A percentile compares a stretch with the other conserved stretches of the same genome.
Evolutionary conservation across 192 early-diverging fungal genomes (phyloP).

Genomic region (Jimgerdemannia flammicorona): DNA sequence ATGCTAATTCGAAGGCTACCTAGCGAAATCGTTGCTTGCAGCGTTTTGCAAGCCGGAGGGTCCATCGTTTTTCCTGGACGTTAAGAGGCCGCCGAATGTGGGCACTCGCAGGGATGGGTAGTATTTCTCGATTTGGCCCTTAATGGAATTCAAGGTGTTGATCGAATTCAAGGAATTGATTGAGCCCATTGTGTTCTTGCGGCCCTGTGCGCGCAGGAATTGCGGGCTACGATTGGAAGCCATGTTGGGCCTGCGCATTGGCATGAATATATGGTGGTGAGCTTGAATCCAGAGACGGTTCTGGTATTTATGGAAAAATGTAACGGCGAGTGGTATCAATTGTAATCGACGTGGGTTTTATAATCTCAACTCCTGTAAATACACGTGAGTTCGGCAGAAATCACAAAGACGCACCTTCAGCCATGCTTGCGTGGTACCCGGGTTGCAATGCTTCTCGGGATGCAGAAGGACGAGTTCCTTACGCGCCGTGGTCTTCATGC

Average conservation of each 20-base stretch:
- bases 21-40: slow-evolving; percentile 43
- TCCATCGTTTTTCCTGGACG: slow-evolving; percentile 20
- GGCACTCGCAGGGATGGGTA: slow-evolving; percentile 48
- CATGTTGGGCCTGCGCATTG: slow-evolving; percentile 34
- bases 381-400: background rate
- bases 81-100: slow-evolving; percentile 27
- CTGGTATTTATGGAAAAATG: slow-evolving; percentile 6
- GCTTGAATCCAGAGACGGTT: slow-evolving; percentile 92
- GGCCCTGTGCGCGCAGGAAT: slow-evolving; percentile 34
- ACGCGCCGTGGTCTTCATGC: slow-evolving; percentile 95
- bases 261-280: slow-evolving; percentile 94
- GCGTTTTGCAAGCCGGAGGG: slow-evolving; percentile 3
- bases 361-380: too few species aligned
- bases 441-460: slow-evolving; percentile 63
- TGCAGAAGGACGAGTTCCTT: slow-evolving; percentile 96
- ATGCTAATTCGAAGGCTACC: slow-evolving; percentile 11
- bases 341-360: background rate
- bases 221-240: slow-evolving; percentile 20
- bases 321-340: background rate
- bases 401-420: slow-evolving; percentile 52
- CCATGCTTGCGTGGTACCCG: slow-evolving; percentile 89
- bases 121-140: slow-evolving; percentile 64
- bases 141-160: slow-evolving; percentile 53
- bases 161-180: slow-evolving; percentile 37
- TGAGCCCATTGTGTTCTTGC: slow-evolving; percentile 41